phyloP scores from a whole-genome alignment of 2,329 filamentous ascomycete species.

The Escovopsis weberi region DNA sequence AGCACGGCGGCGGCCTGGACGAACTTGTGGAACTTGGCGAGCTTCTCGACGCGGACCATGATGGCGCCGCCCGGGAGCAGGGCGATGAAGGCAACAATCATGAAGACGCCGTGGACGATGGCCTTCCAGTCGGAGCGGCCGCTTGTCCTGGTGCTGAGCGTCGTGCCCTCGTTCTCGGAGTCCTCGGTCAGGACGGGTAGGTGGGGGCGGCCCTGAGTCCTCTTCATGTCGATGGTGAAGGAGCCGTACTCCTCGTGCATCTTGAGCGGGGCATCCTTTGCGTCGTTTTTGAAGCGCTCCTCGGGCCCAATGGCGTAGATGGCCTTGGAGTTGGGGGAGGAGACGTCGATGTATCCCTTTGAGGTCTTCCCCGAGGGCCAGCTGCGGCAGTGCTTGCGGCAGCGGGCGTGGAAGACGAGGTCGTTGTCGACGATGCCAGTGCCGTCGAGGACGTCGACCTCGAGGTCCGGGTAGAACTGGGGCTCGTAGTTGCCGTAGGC shows the following conservation, averaged over 20 bases:
- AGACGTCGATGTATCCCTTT: conserved; percentile 34
- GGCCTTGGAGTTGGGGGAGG: conserved; percentile 30
- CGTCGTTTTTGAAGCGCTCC: conserved; percentile 28
- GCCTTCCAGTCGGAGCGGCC: conserved; percentile 24
- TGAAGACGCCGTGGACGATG: conserved; percentile 32
- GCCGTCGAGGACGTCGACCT: conserved; percentile 29
- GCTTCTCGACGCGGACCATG: conserved; percentile 35
- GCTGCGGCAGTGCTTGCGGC: conserved; percentile 33
- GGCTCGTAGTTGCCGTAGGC: conserved; percentile 38
- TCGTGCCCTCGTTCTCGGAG: conserved; percentile 21
- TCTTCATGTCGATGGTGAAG: conserved; percentile 41
- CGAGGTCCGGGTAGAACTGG: conserved; percentile 27
- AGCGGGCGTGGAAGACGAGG: conserved; percentile 36
- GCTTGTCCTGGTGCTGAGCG: conserved; percentile 15
- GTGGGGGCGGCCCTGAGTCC: conserved; percentile 30
- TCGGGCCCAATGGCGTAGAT: conserved; percentile 41
- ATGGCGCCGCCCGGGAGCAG: conserved; percentile 42
- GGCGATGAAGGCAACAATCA: conserved; percentile 40
- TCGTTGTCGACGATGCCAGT: conserved; percentile 31
- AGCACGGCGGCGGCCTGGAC: conserved; percentile 36
- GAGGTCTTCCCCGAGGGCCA: conserved; percentile 24
- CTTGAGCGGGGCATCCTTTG: conserved; percentile 28
- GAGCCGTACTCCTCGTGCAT: conserved; percentile 38
- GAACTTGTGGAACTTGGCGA: conserved; percentile 38
- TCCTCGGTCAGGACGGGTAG: conserved; percentile 24